A percentile compares a stretch with the other conserved stretches of the same genome.
These are phyloP conservation scores for Colletotrichum limetticola DNA, from an alignment of 2,329 filamentous ascomycete species.

Conservation along the genomic window DNA sequence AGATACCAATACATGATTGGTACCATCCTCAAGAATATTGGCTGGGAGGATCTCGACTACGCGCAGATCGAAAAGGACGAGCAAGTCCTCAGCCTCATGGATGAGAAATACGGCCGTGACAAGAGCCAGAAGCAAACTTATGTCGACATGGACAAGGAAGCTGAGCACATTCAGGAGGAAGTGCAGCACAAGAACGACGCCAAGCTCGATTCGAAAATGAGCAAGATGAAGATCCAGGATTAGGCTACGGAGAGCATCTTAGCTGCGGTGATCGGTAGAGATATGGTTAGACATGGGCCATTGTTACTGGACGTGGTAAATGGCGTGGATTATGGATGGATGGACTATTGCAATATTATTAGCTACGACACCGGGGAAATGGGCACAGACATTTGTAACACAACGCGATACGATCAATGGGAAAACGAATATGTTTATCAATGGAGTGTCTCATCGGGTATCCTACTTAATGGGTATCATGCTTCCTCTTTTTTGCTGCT, in stretches of 20 bases:
- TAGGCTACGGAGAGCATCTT: constrained; percentile 35
- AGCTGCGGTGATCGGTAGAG: constrained; percentile 28
- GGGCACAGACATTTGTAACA: constrained; percentile 5
- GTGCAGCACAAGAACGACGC: constrained; percentile 40
- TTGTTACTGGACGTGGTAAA: constrained; percentile 2
- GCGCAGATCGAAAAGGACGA: constrained; percentile 47
- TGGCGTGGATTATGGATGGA: background rate
- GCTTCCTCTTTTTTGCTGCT: constrained; percentile 53
- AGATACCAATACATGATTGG: constrained; percentile 76
- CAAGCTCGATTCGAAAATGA: constrained; percentile 42
- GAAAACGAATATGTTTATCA: constrained; percentile 11
- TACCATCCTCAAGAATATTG: constrained; percentile 72
- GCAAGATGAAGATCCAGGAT: constrained; percentile 37
- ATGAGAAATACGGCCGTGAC: constrained; percentile 51
- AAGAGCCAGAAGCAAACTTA: constrained; percentile 38
- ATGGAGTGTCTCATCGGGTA: constrained; percentile 4
- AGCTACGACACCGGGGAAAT: background rate
- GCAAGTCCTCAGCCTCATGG: constrained; percentile 42
- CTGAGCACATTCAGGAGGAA: constrained; percentile 34
- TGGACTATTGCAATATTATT: constrained; percentile 5
- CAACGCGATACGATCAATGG: constrained; percentile 14
- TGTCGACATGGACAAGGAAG: constrained; percentile 34
- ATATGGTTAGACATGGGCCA: constrained; percentile 18
- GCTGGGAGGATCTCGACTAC: constrained; percentile 73
- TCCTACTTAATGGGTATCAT: constrained; percentile 32